Percentiles rank a stretch among this genome's conserved stretches.
Evolutionary conservation across 2,329 filamentous ascomycete genomes (phyloP).

Genomic region (Xylaria sp.): DNA sequence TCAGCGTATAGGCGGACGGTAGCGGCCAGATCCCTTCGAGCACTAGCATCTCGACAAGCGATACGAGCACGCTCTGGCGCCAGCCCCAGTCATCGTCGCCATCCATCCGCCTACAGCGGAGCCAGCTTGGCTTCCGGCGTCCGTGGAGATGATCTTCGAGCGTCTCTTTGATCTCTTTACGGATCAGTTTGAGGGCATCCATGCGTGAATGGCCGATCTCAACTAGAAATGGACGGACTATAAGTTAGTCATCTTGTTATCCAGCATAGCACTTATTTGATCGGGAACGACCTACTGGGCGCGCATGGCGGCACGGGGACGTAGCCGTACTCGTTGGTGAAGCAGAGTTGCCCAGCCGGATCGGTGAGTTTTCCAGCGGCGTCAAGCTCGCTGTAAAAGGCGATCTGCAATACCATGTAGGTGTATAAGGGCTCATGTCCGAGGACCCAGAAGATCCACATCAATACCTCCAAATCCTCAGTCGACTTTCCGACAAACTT

Average conservation of each 20-base stretch:
- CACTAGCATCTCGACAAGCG: slow-evolving; percentile 20
- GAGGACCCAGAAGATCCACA: slow-evolving; percentile 38
- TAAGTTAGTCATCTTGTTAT: slow-evolving; percentile 10
- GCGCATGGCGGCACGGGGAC: slow-evolving; percentile 30
- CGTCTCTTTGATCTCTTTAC: slow-evolving; percentile 23
- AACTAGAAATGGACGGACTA: neutral
- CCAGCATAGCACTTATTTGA: neutral
- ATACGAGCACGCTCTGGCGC: slow-evolving; percentile 18
- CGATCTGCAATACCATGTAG: slow-evolving; percentile 35
- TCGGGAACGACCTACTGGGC: slow-evolving; percentile 14
- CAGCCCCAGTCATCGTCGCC: slow-evolving; percentile 28
- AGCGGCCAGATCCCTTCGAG: slow-evolving; percentile 30
- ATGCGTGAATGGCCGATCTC: slow-evolving; percentile 30
- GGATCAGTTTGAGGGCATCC: slow-evolving; percentile 30
- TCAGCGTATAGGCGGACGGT: slow-evolving; percentile 17
- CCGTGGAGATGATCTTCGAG: slow-evolving; percentile 34
- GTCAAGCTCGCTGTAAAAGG: slow-evolving; percentile 30
- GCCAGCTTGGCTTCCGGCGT: neutral
- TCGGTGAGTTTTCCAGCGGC: slow-evolving; percentile 25
- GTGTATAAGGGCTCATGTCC: slow-evolving; percentile 37
- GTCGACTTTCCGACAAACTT: slow-evolving; percentile 25
- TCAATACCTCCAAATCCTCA: slow-evolving; percentile 29
- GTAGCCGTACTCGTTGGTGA: slow-evolving; percentile 15
- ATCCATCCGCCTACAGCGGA: slow-evolving; percentile 29
- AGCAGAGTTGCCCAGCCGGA: slow-evolving; percentile 24